Evolutionary conservation across 2,329 filamentous ascomycete genomes (phyloP).

Genomic region (Raffaelea arxii): DNA sequence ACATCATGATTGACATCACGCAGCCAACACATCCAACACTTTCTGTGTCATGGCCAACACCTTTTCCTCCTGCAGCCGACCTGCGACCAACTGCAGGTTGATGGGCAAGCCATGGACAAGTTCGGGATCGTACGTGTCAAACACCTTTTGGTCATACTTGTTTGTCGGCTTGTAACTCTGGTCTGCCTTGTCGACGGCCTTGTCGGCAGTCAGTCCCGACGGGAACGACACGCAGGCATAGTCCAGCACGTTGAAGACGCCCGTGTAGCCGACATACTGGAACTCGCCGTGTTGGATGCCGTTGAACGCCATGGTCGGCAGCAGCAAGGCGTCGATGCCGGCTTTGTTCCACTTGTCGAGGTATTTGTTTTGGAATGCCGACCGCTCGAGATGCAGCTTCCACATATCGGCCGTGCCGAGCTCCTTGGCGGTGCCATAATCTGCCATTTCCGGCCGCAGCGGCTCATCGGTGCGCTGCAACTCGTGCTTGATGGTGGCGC

Average conservation of each 20-base stretch:
- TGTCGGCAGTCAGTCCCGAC: conserved; percentile 30
- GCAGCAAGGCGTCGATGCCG: conserved; percentile 52
- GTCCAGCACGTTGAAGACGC: conserved; percentile 39
- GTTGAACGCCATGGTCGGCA: conserved; percentile 40
- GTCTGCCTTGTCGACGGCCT: conserved; percentile 24
- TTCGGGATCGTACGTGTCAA: conserved; percentile 7
- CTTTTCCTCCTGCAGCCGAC: conserved; percentile 32
- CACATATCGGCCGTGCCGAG: conserved; percentile 35
- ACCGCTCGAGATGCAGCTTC: conserved; percentile 35
- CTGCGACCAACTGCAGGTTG: conserved; percentile 26
- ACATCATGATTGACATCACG: too few relatives aligned
- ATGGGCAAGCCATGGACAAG: conserved; percentile 13
- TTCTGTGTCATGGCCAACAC: conserved; percentile 22
- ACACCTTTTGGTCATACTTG: conserved; percentile 21
- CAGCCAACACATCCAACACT: conserved; percentile 10
- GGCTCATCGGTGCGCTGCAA: conserved; percentile 28
- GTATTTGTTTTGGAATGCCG: conserved; percentile 34
- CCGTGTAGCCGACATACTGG: conserved; percentile 35
- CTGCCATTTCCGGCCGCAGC: conserved; percentile 26
- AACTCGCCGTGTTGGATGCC: conserved; percentile 32
- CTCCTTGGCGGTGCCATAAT: conserved; percentile 23
- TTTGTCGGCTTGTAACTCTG: conserved; percentile 24
- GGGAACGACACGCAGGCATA: conserved; percentile 38
- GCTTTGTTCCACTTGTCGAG: conserved; percentile 35
- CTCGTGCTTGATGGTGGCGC: conserved; percentile 12